Conservation (phyloP, 1,139 yeast species). For the Suhomyces kunorum region DNA sequence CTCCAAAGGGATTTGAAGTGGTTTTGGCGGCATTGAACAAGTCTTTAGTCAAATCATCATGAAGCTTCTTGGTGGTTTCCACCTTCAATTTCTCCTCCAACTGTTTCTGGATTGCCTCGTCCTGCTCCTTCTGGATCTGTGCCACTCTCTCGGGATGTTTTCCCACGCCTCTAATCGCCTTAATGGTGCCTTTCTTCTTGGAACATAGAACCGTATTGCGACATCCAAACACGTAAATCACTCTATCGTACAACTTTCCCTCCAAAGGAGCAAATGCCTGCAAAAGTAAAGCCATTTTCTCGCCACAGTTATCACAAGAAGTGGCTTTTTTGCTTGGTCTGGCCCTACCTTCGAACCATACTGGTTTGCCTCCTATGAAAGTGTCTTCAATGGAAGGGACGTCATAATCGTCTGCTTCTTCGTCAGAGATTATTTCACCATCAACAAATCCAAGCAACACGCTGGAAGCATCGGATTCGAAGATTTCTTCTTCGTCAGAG, state of each 20-base stretch:
- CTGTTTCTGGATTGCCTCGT: constrained; percentile 33
- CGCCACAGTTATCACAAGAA: constrained; percentile 65
- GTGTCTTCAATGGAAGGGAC: constrained; percentile 68
- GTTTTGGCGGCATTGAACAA: constrained; percentile 30
- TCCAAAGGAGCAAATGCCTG: constrained; percentile 84
- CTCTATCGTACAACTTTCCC: constrained; percentile 73
- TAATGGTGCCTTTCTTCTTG: constrained; percentile 65
- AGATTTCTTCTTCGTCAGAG: constrained; percentile 43
- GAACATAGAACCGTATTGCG: constrained; percentile 57
- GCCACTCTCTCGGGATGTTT: constrained; percentile 55
- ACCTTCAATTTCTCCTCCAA: constrained; percentile 25
- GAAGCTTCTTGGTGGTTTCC: constrained; percentile 26
- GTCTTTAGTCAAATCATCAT: constrained; percentile 48
- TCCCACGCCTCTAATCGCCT: constrained; percentile 72
- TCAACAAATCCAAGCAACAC: constrained; percentile 68
- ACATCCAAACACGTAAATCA: constrained; percentile 79
- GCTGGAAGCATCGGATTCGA: constrained; percentile 26
- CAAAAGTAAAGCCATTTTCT: constrained; percentile 62
- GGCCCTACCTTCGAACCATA: constrained; percentile 56
- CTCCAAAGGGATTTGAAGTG: constrained; percentile 27
- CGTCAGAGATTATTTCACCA: constrained; percentile 33
- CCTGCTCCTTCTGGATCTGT: constrained; percentile 39
- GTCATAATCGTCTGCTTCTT: constrained; percentile 14
- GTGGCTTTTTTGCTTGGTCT: constrained; percentile 53
- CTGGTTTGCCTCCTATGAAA: constrained; percentile 76